Percentiles rank a stretch among this genome's conserved stretches.
These are phyloP conservation scores for Venturia aucupariae DNA, from an alignment of 2,329 filamentous ascomycete species.

Conservation along the genomic window DNA sequence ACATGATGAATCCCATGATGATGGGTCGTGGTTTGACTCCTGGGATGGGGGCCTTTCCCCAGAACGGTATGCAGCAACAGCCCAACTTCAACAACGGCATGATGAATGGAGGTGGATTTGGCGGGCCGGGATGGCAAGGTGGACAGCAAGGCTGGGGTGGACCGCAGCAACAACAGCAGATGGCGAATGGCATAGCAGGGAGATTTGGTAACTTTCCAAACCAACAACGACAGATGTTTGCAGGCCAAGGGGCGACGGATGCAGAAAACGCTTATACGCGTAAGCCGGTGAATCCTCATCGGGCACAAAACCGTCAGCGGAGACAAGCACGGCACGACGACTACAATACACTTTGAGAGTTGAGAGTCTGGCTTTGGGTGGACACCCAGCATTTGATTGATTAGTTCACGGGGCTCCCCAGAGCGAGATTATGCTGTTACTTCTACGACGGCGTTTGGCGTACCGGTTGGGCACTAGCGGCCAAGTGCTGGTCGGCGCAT, in stretches of 20 bases:
- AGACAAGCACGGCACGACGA: slow-evolving; percentile 12
- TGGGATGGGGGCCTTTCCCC: slow-evolving; percentile 28
- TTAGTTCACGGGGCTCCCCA: neutral
- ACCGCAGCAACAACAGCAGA: slow-evolving; percentile 26
- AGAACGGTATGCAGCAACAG: slow-evolving; percentile 24
- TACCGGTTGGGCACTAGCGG: neutral
- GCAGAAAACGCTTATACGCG: slow-evolving; percentile 92
- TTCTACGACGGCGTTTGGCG: neutral
- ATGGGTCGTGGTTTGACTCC: slow-evolving; percentile 27
- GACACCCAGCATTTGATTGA: neutral
- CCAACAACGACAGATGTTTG: slow-evolving; percentile 47
- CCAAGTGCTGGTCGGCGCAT: slow-evolving; percentile 4
- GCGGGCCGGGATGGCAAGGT: slow-evolving; percentile 11
- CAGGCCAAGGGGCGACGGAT: slow-evolving; percentile 48
- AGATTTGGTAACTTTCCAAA: slow-evolving; percentile 28
- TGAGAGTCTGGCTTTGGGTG: neutral
- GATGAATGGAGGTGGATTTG: slow-evolving; percentile 4
- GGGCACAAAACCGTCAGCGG: slow-evolving; percentile 39
- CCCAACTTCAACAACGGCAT: slow-evolving; percentile 23
- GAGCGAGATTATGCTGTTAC: neutral
- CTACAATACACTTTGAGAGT: slow-evolving; percentile 14
- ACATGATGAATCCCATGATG: slow-evolving; percentile 24
- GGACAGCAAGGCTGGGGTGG: slow-evolving; percentile 15
- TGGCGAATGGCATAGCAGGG: slow-evolving; percentile 15
- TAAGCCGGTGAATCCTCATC: slow-evolving; percentile 89